Evolutionary conservation across 2,329 filamentous ascomycete genomes (phyloP), one percentile per base, ranked within the genome.

Genomic region (Diaporthe caulivora): DNA sequence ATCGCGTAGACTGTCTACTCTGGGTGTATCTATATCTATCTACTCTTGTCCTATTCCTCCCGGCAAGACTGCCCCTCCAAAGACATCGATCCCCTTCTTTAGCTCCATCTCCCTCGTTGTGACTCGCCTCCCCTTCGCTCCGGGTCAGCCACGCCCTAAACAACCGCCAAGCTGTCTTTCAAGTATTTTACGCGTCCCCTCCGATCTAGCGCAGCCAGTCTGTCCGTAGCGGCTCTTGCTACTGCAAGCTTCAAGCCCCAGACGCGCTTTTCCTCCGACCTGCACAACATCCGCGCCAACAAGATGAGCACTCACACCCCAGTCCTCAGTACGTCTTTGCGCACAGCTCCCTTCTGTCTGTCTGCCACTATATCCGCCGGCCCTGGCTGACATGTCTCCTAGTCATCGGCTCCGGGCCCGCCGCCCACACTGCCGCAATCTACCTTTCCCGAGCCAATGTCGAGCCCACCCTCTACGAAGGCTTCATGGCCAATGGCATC

Each of bases 401-500:
- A 92, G 90, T 95, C 81, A 93, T 94, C 86, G 95, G 97, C 87
- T 99, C 97, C 76, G 97, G 97, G 87, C 97, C 97, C 76, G 97
- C 95, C 79, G 97, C 95, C 85, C 97, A 99, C 87, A 99, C 97
- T 60, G 97, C 97, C 76, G 97, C 97, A 83, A 92, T 99, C 82
- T 99, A 99, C 86, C 92, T 98, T 80, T 93, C 95, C 62, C 93
- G 97, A 82, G 97, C 97, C 75, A 96, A 99, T 83, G 86, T 99
- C 82, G 94, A 97, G 85, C 97, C 97, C 76, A 94, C 98, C 76
- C 89, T 99, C 78, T 99, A 98, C 83, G 97, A 99, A 87, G 97
- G 97, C 79, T 98, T 99, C 90, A 92, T 99, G 83, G 97, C 97
- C 79, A 97, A 98, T 81, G 97, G 96, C 80, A 97, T 97, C 80